These are phyloP conservation scores for Ambrosia artemisiifolia DNA, from an alignment of 129 eudicot species.

Conservation along the genomic window DNA sequence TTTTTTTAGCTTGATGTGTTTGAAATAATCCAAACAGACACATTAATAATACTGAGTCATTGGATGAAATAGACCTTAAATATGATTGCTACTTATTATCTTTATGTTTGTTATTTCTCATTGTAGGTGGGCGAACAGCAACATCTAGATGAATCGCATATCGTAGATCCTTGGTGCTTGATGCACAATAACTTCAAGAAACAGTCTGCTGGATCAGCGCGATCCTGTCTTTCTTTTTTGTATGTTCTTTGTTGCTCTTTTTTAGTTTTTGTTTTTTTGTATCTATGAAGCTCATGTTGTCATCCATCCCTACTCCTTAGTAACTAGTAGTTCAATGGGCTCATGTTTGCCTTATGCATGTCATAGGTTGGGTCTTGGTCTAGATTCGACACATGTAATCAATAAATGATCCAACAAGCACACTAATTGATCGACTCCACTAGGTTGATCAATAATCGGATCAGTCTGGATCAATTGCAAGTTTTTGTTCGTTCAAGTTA, in stretches of 20 bases:
- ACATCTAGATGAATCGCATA: conserved; percentile 22
- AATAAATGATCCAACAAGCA: conserved; percentile 3
- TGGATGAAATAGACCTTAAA: too few relatives aligned
- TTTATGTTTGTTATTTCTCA: neutral
- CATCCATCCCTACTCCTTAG: neutral
- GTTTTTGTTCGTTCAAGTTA: neutral
- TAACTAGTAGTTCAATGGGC: conserved; percentile 3
- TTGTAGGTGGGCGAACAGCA: conserved; percentile 32
- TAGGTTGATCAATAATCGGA: neutral
- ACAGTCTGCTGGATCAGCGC: conserved; percentile 5
- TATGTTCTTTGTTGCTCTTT: conserved; percentile 13
- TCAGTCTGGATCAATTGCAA: neutral
- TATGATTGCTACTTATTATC: neutral
- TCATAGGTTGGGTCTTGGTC: neutral
- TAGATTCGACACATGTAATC: neutral
- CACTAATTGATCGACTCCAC: neutral
- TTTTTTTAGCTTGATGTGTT: too few relatives aligned
- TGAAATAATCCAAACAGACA: too few relatives aligned
- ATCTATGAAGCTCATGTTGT: conserved; percentile 14
- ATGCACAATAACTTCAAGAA: conserved; percentile 14
- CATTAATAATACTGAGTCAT: too few relatives aligned
- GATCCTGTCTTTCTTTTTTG: conserved; percentile 14
- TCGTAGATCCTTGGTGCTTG: neutral
- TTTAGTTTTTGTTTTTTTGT: conserved; percentile 10
- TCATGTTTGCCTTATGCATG: conserved; percentile 10